A percentile compares a stretch with the other conserved stretches of the same genome.
These are phyloP conservation scores for Penicillium samsonianum DNA, from an alignment of 495 filamentous ascomycete genomes.

Conservation along the genomic window DNA sequence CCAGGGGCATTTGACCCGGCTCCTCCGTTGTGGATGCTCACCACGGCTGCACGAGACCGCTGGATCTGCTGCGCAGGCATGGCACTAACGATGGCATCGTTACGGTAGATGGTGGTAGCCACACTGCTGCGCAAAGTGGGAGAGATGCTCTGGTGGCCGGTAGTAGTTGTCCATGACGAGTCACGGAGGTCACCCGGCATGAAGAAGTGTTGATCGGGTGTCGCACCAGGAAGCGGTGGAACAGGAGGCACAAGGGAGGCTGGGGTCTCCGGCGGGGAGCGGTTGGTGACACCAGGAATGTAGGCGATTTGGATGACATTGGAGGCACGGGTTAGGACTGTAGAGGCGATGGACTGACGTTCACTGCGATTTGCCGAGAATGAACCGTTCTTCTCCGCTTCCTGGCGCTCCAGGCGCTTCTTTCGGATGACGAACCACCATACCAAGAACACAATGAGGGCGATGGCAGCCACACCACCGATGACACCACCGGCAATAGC, in stretches of 20 bases:
- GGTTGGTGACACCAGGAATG: conserved; percentile 95
- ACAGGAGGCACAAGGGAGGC: conserved; percentile 86
- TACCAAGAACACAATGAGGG: conserved; percentile 70
- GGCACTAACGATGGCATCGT: conserved; percentile 78
- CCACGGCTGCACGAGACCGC: conserved; percentile 82
- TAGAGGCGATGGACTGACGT: conserved; percentile 92
- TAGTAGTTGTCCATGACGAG: conserved; percentile 74
- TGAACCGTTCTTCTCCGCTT: conserved; percentile 53
- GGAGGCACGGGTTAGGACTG: conserved; percentile 90
- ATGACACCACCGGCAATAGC: conserved; percentile 85
- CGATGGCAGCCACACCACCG: conserved; percentile 70
- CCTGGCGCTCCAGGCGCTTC: conserved; percentile 61
- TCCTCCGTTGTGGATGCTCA: conserved; percentile 69
- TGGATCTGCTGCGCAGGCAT: conserved; percentile 81
- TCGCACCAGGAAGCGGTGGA: conserved; percentile 79
- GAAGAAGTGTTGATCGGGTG: conserved; percentile 88
- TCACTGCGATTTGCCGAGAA: conserved; percentile 71
- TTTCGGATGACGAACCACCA: conserved; percentile 88
- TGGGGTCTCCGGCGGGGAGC: conserved; percentile 78
- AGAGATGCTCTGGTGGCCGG: conserved; percentile 62
- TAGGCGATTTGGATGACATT: conserved; percentile 99
- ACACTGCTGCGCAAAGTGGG: conserved; percentile 73
- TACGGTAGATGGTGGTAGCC: conserved; percentile 88
- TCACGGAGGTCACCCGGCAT: conserved; percentile 89
- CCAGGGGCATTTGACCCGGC: conserved; percentile 22